phyloP scores from a whole-genome alignment of 768 basidiomycete genomes.

The Russula brevipes region DNA sequence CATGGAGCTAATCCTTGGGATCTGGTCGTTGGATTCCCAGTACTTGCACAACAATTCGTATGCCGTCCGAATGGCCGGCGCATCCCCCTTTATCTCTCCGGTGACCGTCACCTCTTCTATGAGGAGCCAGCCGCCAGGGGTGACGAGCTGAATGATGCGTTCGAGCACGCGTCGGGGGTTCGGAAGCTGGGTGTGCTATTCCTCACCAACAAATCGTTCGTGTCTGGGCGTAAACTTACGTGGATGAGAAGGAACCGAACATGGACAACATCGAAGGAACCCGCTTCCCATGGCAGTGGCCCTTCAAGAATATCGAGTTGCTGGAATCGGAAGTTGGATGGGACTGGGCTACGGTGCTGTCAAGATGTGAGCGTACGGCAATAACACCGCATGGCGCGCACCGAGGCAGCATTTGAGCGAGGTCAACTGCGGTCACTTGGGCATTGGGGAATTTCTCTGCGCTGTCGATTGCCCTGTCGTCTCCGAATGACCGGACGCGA shows the following conservation, averaged over 20 bases:
- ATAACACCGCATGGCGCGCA: background rate
- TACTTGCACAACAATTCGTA: background rate
- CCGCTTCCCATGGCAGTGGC: constrained; percentile 22
- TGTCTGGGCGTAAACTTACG: constrained; percentile 13
- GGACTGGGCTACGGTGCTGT: constrained; percentile 18
- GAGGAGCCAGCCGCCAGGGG: constrained; percentile 29
- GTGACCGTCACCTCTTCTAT: constrained; percentile 25
- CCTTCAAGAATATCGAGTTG: constrained; percentile 26
- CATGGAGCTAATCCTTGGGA: background rate
- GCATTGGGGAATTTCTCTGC: constrained; percentile 21
- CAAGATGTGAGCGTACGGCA: background rate
- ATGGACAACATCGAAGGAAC: constrained; percentile 28
- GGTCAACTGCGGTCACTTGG: constrained; percentile 26
- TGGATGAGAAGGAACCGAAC: constrained; percentile 27
- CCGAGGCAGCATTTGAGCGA: constrained; percentile 24
- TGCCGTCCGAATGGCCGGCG: background rate
- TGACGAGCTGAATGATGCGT: constrained; percentile 25
- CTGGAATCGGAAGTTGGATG: constrained; percentile 26
- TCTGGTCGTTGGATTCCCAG: constrained; percentile 9
- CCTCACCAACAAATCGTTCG: background rate
- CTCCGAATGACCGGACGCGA: background rate
- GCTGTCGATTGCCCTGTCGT: constrained; percentile 28
- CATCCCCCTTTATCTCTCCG: constrained; percentile 3
- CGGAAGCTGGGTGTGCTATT: constrained; percentile 20
- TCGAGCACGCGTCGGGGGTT: constrained; percentile 21